Base-by-base conservation (phyloP, 208 protist genomes). In the Acanthamoeba castellanii region DNA sequence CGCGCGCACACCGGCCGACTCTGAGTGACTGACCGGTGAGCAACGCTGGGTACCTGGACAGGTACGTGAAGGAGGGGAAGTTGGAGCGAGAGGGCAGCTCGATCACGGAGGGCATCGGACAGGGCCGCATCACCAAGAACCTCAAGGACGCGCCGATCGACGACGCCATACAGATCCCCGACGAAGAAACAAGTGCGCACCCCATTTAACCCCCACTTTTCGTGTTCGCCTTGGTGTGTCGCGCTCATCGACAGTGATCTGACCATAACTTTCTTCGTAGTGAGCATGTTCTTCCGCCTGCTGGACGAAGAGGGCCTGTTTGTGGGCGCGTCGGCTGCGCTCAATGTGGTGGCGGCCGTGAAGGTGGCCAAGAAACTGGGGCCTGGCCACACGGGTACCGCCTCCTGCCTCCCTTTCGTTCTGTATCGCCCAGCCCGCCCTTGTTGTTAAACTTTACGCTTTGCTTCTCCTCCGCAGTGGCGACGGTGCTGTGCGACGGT, bases 81-180 rank as follows among this genome's bases (percentile, higher is more conserved):
- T n/a, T 78, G 32, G 92, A 89, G 47, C 72, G 72, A 18, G 47
- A 45, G 61, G 59, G 78, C 27, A 87, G 87, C 42, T 95, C 87
- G 20, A 95, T 95, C 25, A 97, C 91, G 32, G 95, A 96, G 92
- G 96, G 96, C 50, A 97, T 97, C 45, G 96, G 96, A 13, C 96
- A 97, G 76, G 96, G 96, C 30, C 92, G 96, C 18, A 87, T 97
- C 32, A 97, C 96, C 7, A 96, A 96, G 22, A 97, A 97, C 82
- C 72, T 97, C 9, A 76, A 96, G 22, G 96, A 72, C 34, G 94
- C 92, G 3, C 27, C n/a, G 6, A 59, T 97, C 20, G 96, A 97
- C 74, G 74, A 74, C 30, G 94, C 96, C 11, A 6, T 97, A 6
- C 50, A 82, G 22, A 93, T 97, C 22, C 47, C 84, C 5, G 96